A percentile compares a stretch with the other conserved stretches of the same genome.
Conservation (phyloP, 1,284 basidiomycete genomes). For the Amylostereum areolatum region DNA sequence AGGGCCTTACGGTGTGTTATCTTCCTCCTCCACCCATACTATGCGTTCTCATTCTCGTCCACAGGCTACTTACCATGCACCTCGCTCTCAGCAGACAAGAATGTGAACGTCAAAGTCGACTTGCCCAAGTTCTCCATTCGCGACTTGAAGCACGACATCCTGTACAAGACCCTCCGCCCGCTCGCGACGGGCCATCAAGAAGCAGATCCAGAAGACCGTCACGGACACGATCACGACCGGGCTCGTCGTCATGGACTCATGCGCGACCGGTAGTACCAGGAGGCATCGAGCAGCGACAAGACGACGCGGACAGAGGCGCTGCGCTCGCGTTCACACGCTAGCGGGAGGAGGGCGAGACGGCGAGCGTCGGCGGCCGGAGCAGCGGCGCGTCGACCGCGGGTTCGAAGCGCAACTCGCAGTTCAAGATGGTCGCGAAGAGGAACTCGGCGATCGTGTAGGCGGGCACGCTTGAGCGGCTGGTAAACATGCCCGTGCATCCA, state of each 20-base stretch:
- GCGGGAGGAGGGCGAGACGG: conserved; percentile 45
- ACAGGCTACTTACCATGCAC: conserved; percentile 44
- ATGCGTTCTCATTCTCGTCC: background rate
- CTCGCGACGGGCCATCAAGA: conserved; percentile 81
- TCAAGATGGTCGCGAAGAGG: too few species aligned
- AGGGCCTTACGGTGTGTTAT: conserved; percentile 54
- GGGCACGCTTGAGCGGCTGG: too few species aligned
- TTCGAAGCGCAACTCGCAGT: conserved; percentile 68
- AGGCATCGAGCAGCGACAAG: conserved; percentile 59
- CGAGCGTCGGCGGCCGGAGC: conserved; percentile 33
- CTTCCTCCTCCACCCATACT: conserved; percentile 9
- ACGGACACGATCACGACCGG: conserved; percentile 72
- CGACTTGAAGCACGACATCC: conserved; percentile 85
- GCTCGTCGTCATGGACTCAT: conserved; percentile 76
- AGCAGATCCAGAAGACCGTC: conserved; percentile 83
- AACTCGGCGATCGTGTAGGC: too few species aligned
- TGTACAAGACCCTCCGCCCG: conserved; percentile 81
- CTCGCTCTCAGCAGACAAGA: conserved; percentile 63
- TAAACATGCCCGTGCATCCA: too few species aligned
- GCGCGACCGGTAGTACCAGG: conserved; percentile 68
- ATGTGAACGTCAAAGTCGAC: conserved; percentile 77
- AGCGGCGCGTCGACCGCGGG: too few species aligned
- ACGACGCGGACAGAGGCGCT: conserved; percentile 51
- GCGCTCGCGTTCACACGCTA: conserved; percentile 64
- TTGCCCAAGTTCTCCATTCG: conserved; percentile 87